Evolutionary conservation across 495 filamentous ascomycete species (phyloP), one percentile per base, ranked within the genome.

Genomic region (Talaromyces adpressus): DNA sequence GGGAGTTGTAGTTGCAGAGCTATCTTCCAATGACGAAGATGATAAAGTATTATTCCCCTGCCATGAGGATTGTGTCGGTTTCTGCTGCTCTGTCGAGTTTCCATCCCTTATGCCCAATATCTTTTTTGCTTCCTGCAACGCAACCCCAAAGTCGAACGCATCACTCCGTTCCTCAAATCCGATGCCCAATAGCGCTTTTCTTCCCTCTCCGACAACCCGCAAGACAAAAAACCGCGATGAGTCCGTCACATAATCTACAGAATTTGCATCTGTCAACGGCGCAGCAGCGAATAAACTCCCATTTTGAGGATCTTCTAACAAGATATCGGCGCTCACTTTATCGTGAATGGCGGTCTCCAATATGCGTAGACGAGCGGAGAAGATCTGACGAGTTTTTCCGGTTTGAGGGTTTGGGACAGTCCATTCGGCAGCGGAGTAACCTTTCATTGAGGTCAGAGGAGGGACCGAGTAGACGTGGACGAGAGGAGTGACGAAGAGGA

Each of bases 391-490:
- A 18, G 32, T 64, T 51, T 60, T 34, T 1, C 49, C 62, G 57
- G 79, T 73, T 67, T 86, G 85, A 65, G 84, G 81, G 63, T 86
- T 78, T 27, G 63, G 59, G 59, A 82, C 79, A n/a, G 90, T 92
- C 91, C 91, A 94, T 65, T 75, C 69, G 14, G 86, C 76, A 64
- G 91, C 91, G n/a, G 79, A 81, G 78, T 92, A 86, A 69, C 91
- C 91, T 67, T 84, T 85, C 45, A 82, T 87, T 23, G 85, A 86
- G 29, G 83, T 77, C 62, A 91, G 76, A 22, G 87, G 90, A 59
- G 91, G 91, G 70, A 93, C 88, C 68, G 85, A 78, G 77, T 93
- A 94, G 79, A 93, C 79, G 79, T 92, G 89, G 67, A 93, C 88
- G 60, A 79, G 76, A 60, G 76, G 73, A 49, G 85, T 79, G 67